These are phyloP conservation scores for Amylostereum chailletii DNA, from an alignment of 1,284 basidiomycete genomes.

Conservation along the genomic window DNA sequence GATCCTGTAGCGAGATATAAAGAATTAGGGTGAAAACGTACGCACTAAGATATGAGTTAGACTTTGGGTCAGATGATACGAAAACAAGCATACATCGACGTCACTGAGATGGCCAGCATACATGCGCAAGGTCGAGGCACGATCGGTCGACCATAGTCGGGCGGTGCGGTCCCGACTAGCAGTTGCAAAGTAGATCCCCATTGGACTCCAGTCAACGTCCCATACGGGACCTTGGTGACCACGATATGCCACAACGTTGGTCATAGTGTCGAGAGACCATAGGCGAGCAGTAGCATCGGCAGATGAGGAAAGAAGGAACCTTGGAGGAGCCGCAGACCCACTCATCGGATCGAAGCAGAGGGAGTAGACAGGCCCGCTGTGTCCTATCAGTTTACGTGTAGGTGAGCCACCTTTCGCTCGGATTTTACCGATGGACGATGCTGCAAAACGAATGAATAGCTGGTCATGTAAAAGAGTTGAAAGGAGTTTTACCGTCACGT, in stretches of 20 bases:
- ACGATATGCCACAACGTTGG: conserved; percentile 88
- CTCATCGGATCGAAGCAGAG: conserved; percentile 88
- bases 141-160: conserved; percentile 92
- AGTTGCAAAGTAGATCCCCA: conserved; percentile 98
- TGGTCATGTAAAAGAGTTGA: conserved; percentile 2
- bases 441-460: conserved; percentile 26
- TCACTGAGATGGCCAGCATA: conserved; percentile 97
- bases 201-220: conserved; percentile 98
- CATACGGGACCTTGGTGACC: conserved; percentile 98
- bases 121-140: conserved; percentile 80
- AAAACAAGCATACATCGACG: conserved; percentile 71
- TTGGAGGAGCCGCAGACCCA: conserved; percentile 81
- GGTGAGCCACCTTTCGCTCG: conserved; percentile 73
- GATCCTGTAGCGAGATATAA: conserved; percentile 97
- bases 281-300: conserved; percentile 88
- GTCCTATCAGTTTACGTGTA: conserved; percentile 91
- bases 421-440: conserved; percentile 51
- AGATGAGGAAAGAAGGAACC: conserved; percentile 86
- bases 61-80: conserved; percentile 2
- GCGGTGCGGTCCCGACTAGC: conserved; percentile 93
- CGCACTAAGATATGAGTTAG: conserved; percentile 49
- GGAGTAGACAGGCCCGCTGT: conserved; percentile 94
- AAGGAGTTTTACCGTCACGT: conserved; percentile 51
- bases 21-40: conserved; percentile 96
- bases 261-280: conserved; percentile 95